A percentile compares a stretch with the other conserved stretches of the same genome.
Evolutionary conservation across 805 yeast species (phyloP).

Genomic region (Wickerhamiella kurtzmanii): DNA sequence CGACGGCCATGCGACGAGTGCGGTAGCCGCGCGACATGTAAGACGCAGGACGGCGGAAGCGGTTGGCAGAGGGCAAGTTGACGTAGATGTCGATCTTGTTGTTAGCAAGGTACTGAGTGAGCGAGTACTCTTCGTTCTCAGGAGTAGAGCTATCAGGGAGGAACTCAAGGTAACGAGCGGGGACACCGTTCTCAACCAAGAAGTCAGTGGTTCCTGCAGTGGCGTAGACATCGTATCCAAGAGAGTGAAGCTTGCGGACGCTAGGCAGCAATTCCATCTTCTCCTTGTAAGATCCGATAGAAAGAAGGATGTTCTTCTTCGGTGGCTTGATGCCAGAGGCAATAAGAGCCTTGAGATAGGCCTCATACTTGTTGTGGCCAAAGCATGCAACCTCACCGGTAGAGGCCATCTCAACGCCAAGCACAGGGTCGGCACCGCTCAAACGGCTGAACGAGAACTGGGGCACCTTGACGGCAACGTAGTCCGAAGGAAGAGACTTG

Average conservation of each 20-base stretch:
- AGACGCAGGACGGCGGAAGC: constrained; percentile 97
- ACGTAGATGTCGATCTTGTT: constrained; percentile 92
- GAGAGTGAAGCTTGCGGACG: constrained; percentile 60
- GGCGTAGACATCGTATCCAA: constrained; percentile 87
- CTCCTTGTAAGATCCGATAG: constrained; percentile 95
- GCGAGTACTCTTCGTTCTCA: constrained; percentile 84
- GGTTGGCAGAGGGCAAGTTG: constrained; percentile 90
- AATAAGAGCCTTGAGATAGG: constrained; percentile 83
- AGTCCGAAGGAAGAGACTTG: constrained; percentile 77
- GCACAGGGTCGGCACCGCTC: constrained; percentile 94
- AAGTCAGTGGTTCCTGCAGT: constrained; percentile 99
- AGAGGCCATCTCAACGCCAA: constrained; percentile 98
- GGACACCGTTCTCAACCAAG: constrained; percentile 84
- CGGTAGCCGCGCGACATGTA: constrained; percentile 95
- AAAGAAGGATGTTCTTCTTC: constrained; percentile 81
- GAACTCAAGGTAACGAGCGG: constrained; percentile 90
- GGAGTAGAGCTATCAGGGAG: constrained; percentile 40
- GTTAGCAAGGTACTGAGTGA: constrained; percentile 92
- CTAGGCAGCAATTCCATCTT: constrained; percentile 86
- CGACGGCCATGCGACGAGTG: constrained; percentile 99
- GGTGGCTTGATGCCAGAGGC: constrained; percentile 95
- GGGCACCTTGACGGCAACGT: constrained; percentile 93
- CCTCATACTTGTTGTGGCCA: constrained; percentile 93
- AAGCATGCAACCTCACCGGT: constrained; percentile 98
- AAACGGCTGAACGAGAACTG: constrained; percentile 94